Percentiles rank a stretch among this genome's conserved stretches.
Conservation (phyloP, 805 yeast genomes). For the Kodamaea kakaduensis region DNA sequence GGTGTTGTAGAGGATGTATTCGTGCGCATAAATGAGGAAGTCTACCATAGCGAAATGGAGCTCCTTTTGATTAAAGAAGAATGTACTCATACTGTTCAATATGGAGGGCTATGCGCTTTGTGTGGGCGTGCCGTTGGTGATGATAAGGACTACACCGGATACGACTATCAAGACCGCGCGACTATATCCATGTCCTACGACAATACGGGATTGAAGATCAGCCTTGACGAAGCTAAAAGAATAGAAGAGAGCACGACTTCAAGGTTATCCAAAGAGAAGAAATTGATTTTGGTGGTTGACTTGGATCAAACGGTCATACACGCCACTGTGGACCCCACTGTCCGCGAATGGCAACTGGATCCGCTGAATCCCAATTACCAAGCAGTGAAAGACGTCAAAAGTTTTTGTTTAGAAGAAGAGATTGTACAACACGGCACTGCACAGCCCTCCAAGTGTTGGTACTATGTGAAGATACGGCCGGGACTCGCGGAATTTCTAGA, state of each 20-base stretch:
- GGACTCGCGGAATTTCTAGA: slow-evolving; percentile 74
- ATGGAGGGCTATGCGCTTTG: slow-evolving; percentile 89
- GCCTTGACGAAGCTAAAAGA: slow-evolving; percentile 79
- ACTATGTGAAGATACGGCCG: slow-evolving; percentile 89
- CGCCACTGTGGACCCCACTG: slow-evolving; percentile 96
- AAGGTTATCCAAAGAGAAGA: slow-evolving; percentile 56
- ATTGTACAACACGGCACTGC: slow-evolving; percentile 7
- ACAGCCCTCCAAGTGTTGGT: slow-evolving; percentile 63
- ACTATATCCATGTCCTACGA: slow-evolving; percentile 89
- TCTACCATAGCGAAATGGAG: slow-evolving; percentile 43
- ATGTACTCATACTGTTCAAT: slow-evolving; percentile 89
- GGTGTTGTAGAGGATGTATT: slow-evolving; percentile 57
- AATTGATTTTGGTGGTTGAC: slow-evolving; percentile 89
- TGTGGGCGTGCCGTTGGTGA: slow-evolving; percentile 78
- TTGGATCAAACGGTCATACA: slow-evolving; percentile 96
- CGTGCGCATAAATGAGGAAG: slow-evolving; percentile 56
- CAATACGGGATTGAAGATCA: slow-evolving; percentile 75
- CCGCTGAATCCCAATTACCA: slow-evolving; percentile 79
- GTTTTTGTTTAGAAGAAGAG: slow-evolving; percentile 78
- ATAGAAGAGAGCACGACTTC: slow-evolving; percentile 67
- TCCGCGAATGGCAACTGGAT: slow-evolving; percentile 93
- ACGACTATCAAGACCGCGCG: slow-evolving; percentile 65
- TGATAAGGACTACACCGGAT: slow-evolving; percentile 71
- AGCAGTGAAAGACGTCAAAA: slow-evolving; percentile 74
- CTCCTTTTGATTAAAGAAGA: slow-evolving; percentile 68